Base-by-base conservation (phyloP, 345 rosid species). In the Gossypium bickii region DNA sequence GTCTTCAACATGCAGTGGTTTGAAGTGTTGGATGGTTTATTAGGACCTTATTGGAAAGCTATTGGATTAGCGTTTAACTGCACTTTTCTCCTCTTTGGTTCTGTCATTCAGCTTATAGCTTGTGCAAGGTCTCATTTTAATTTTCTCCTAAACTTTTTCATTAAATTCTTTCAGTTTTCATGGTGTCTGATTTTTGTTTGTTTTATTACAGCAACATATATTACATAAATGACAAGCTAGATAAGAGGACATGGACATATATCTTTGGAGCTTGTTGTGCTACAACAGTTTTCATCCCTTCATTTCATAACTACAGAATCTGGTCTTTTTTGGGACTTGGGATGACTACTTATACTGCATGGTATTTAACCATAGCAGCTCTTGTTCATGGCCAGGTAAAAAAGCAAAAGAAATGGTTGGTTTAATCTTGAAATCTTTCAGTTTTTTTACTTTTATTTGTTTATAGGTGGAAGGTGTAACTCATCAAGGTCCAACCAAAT, bases 201-300 rank as follows among this genome's bases (percentile, higher is more conserved):
- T 62, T 76, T 17, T 10, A 57, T 74, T 75, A 67, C 88, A 92
- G 97, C 72, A 92, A 90, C 72, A 92, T 92, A 74, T 90, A 92
- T 81, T 92, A 92, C 78, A 90, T 92, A 51, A 84, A 90, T 72
- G 92, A 89, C 84, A 84, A 85, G 22, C 68, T 90, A 48, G 93
- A 90, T 87, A 92, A 92, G 88, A 86, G 94, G 87, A 90, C 97
- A 77, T 92, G 95, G 97, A 90, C 97, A 5, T 92, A 92, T 72
- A 90, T 92, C 65, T 92, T 92, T 72, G 97, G 97, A 82, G 94
- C 93, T 9, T 92, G 97, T 72, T 92, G 97, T 74, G 97, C 93
- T 22, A 88, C 91, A 22, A 91, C 89, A 1, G 94, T 92, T 52
- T 89, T 92, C 83, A 83, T 90, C 43, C 93, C 97, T 12, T 90